Evolutionary conservation across 805 yeast genomes (phyloP), one percentile per base, ranked within the genome.

Genomic region (Ogataea nonfermentans): DNA sequence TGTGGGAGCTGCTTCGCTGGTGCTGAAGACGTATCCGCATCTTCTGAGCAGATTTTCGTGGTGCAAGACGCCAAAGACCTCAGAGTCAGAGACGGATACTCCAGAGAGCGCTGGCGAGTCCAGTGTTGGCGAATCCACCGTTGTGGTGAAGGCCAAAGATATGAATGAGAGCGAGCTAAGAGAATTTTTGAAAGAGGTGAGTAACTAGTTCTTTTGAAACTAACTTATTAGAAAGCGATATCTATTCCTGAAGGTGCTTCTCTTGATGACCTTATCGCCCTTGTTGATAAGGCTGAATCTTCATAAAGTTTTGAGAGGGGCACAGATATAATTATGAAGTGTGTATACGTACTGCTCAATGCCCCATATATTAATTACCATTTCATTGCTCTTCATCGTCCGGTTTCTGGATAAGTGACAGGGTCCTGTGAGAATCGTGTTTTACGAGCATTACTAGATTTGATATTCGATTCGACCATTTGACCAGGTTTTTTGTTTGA

Each of bases 401-500:
- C 20, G 34, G 25, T 17, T 31, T 31, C 3, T n/a, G n/a, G n/a
- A n/a, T n/a, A n/a, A n/a, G n/a, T n/a, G n/a, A n/a, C n/a, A n/a
- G n/a, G n/a, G n/a, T n/a, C n/a, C n/a, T n/a, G n/a, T n/a, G n/a
- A n/a, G n/a, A n/a, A n/a, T n/a, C n/a, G n/a, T n/a, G n/a, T n/a
- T n/a, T n/a, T n/a, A n/a, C n/a, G n/a, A n/a, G n/a, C n/a, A n/a
- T n/a, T 31, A 31, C 8, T 23, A 23, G 9, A 23, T 23, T 23
- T 23, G 24, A 23, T 23, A 23, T n/a, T n/a, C n/a, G n/a, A 25
- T 71, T 67, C 24, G 84, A 68, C 41, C 71, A 58, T 7, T 70
- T 65, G 37, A 87, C 62, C 54, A 88, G 60, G 38, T 78, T 75
- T 47, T 69, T 68, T 2, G 96, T 96, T n/a, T n/a, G n/a, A n/a